Conservation (phyloP, 345 rosid genomes). For the Euclidium syriacum region DNA sequence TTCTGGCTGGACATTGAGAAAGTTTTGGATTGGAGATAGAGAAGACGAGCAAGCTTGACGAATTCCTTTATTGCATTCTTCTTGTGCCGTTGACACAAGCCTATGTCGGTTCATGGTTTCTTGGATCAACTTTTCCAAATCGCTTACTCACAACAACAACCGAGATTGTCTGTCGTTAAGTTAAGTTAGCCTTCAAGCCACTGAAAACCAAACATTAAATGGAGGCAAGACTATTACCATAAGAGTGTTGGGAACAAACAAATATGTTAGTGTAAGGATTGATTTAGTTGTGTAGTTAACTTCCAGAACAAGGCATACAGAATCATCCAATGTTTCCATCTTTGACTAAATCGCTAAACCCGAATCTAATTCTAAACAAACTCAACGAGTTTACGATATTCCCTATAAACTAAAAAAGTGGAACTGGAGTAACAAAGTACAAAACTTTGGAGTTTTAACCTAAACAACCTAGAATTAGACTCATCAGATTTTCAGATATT, state of each 20-base stretch:
- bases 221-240: not conserved
- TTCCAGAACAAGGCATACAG: constrained; percentile 12
- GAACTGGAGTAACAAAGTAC: not conserved
- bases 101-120: constrained; percentile 30
- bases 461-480: not conserved
- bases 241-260: not conserved
- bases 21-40: constrained; percentile 28
- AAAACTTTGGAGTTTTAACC: not conserved
- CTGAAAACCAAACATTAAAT: constrained; percentile 9
- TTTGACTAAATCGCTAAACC: not conserved
- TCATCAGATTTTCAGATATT: not conserved
- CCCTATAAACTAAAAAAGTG: not conserved
- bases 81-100: constrained; percentile 31
- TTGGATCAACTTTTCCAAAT: constrained; percentile 18
- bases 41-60: constrained; percentile 31
- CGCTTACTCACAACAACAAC: not conserved
- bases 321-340: not conserved
- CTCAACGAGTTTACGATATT: not conserved
- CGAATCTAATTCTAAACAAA: not conserved
- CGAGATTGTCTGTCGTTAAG: not conserved
- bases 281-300: not conserved
- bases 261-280: not conserved
- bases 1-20: constrained; percentile 32
- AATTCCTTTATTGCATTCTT: constrained; percentile 32
- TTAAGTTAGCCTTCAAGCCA: not conserved